Evolutionary conservation across 257 asterid species (phyloP), one percentile per base, ranked within the genome.

Genomic region (Thymus quinquecostatus): DNA sequence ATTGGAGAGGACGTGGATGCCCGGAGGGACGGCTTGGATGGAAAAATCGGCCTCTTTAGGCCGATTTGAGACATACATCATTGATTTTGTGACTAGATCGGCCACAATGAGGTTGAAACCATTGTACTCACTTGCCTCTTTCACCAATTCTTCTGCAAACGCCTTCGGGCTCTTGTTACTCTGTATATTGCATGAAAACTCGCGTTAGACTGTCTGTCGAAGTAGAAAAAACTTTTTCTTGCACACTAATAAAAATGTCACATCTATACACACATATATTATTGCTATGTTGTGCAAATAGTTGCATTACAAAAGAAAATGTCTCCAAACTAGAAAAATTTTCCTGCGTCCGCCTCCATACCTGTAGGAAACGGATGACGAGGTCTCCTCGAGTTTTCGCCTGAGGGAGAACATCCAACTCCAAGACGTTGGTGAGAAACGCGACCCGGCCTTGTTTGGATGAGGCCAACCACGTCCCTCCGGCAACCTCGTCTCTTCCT

Each of bases 381-480:
- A 90, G 87, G 65, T 86, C 89, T 47, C 96, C 96, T 69, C 96
- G 72, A 72, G 82, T 86, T 64, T 78, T 90, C 8, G 95, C 92
- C 76, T 82, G 82, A 2, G 92, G 88, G 56, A 66, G 74, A 0
- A 79, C 58, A 13, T 84, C 81, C 30, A 80, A 80, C 75, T 86
- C 95, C 54, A 88, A 77, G 67, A 90, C 95, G 75, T 90, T 90
- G 6, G 95, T 90, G 27, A 87, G 72, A 53, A 90, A 88, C 33
- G 92, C 92, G 58, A 90, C 72, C 57, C 82, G 66, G 0, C 96
- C 96, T 2, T 78, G 68, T 53, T 70, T 83, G 8, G 96, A 89
- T 72, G 89, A 84, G 8, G 96, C 96, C 48, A 89, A 69, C 95
- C 96, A 87, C 36, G 95, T 87, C 1, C 96, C 96, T 1, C 96